Base-by-base conservation (phyloP, 192 early-diverging fungal species). In the Coemansia sp. region DNA sequence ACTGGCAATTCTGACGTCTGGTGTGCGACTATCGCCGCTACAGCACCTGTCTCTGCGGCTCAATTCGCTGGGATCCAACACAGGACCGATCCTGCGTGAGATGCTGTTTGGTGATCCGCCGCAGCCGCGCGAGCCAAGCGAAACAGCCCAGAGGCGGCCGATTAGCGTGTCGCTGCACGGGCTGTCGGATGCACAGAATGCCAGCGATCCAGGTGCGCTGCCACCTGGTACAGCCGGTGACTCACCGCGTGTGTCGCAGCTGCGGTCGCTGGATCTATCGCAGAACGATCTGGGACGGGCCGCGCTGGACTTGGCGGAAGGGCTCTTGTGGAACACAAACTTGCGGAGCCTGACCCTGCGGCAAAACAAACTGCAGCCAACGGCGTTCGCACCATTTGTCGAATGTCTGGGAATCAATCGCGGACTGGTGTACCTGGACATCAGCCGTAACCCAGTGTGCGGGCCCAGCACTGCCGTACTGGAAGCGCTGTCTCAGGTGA, bases 361-460 rank as follows among this genome's bases (percentile, higher is more conserved):
- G 20, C 69, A 85, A 18, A 85, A 84, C 74, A 68, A 70, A 55
- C 52, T 87, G 64, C 76, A 84, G 69, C 62, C 82, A n/a, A 23
- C 62, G 9, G 58, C 56, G 20, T 71, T 87, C 19, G 62, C 59
- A 12, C 65, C 68, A 19, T 73, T 88, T 54, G 64, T 82, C 54
- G 78, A 81, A 18, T 78, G 74, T 41, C 66, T 88, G 20, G 74
- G 69, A 29, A 57, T 75, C 45, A 88, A 89, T 67, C 64, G 57
- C 22, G 68, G 76, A 0, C 65, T 89, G 22, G 55, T 62, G 9
- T 69, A 73, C 54, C 53, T 89, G 37, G 86, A 89, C 59, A 69
- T 88, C 19, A 85, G 84, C 53, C 74, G 82, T 54, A 88, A 88
- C 56, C 80, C 73, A 2, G 55, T 83, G 7, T 82, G 77, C 54